phyloP scores from a whole-genome alignment of 352 stramenopile species.

The Aphanomyces stellatus region DNA sequence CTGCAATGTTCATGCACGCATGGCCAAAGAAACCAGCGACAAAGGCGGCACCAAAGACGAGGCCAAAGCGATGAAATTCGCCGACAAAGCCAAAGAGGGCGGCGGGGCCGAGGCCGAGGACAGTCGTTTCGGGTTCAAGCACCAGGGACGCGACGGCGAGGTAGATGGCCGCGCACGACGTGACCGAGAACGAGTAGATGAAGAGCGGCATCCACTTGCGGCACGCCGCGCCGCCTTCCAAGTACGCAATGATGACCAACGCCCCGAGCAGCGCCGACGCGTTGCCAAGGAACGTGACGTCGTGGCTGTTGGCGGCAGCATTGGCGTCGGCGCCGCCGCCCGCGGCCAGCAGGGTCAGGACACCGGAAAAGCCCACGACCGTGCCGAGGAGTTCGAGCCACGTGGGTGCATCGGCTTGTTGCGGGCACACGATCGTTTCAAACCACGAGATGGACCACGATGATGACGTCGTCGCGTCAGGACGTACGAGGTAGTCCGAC shows the following conservation, averaged over 20 bases:
- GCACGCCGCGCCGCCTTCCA: background rate
- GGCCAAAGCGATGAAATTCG: background rate
- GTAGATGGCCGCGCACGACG: background rate
- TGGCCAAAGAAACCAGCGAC: slow-evolving; percentile 11
- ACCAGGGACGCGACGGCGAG: slow-evolving; percentile 1
- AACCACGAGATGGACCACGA: background rate
- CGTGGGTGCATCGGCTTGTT: background rate
- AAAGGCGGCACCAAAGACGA: slow-evolving; percentile 8
- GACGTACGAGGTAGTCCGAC: too few species aligned
- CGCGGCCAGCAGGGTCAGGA: background rate
- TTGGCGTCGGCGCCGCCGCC: background rate
- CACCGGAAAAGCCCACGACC: background rate
- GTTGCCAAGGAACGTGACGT: slow-evolving; percentile 8
- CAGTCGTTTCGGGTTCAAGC: slow-evolving; percentile 8
- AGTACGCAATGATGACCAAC: background rate
- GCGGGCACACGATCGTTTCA: slow-evolving; percentile 6
- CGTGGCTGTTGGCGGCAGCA: background rate
- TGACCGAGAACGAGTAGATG: slow-evolving; percentile 6
- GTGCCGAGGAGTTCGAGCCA: background rate
- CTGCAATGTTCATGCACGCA: slow-evolving; percentile 10
- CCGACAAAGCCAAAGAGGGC: slow-evolving; percentile 14
- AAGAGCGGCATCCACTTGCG: slow-evolving; percentile 14
- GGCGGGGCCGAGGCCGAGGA: background rate
- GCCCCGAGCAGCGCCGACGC: background rate
- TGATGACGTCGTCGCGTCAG: background rate